A percentile compares a stretch with the other conserved stretches of the same genome.
Evolutionary conservation across 345 rosid genomes (phyloP).

Genomic region (Clausena lansium): DNA sequence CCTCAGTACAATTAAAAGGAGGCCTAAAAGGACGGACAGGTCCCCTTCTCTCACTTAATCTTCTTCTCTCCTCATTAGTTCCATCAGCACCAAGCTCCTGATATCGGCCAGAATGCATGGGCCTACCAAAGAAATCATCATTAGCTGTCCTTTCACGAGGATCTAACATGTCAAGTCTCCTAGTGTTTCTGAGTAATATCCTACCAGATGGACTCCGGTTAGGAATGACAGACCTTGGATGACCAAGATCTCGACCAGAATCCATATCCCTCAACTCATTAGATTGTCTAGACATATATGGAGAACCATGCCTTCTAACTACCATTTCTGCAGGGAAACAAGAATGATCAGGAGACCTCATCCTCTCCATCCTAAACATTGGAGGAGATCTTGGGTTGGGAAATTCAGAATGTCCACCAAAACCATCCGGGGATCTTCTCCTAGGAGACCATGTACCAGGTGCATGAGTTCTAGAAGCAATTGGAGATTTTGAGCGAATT

Average conservation of each 20-base stretch:
- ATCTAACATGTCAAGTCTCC: conserved; percentile 53
- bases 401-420: conserved; percentile 59
- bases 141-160: conserved; percentile 57
- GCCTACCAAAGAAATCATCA: conserved; percentile 59
- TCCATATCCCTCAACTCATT: conserved; percentile 65
- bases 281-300: conserved; percentile 51
- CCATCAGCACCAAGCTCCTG: conserved; percentile 58
- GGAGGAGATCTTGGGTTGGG: conserved; percentile 62
- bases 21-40: conserved; percentile 64
- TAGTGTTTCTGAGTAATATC: conserved; percentile 48
- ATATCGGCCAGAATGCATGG: conserved; percentile 56
- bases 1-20: conserved; percentile 44
- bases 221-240: conserved; percentile 49
- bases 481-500: conserved; percentile 67
- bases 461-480: conserved; percentile 55
- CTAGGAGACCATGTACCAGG: conserved; percentile 71
- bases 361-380: conserved; percentile 55
- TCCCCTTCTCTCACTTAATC: conserved; percentile 62
- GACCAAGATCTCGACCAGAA: conserved; percentile 49
- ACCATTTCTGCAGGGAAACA: conserved; percentile 57
- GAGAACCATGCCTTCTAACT: conserved; percentile 66
- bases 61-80: conserved; percentile 60
- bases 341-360: conserved; percentile 65
- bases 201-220: conserved; percentile 66
- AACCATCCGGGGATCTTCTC: conserved; percentile 73